Conservation (phyloP, 306 rosid species). For the Corylus americana region DNA sequence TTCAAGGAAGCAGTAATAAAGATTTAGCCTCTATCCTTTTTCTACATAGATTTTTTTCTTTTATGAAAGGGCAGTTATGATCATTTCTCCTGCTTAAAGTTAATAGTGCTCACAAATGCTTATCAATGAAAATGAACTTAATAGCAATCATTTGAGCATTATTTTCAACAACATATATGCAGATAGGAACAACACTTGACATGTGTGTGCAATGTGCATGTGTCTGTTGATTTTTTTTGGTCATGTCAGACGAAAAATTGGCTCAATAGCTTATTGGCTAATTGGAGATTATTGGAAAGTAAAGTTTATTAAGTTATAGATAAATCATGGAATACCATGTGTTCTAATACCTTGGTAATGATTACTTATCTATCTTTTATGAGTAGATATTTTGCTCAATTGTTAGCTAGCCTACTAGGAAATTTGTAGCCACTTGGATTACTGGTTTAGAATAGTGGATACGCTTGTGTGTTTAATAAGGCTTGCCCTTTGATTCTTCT, state of each 20-base stretch:
- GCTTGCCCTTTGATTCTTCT: background rate
- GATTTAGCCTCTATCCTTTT: background rate
- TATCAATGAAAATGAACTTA: background rate
- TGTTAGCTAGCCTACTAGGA: background rate
- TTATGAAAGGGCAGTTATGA: background rate
- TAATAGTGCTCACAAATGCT: background rate
- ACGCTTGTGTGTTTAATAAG: background rate
- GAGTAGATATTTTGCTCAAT: background rate
- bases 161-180: background rate
- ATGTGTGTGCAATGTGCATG: background rate
- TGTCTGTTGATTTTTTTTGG: background rate
- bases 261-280: background rate
- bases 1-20: background rate
- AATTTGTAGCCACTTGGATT: background rate
- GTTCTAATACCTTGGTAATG: background rate
- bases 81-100: background rate
- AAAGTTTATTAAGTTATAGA: background rate
- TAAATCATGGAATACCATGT: background rate
- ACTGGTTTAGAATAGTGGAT: background rate
- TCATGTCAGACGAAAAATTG: background rate
- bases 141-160: background rate
- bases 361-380: background rate
- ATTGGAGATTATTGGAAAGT: background rate
- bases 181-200: background rate
- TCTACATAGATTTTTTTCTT: background rate